phyloP scores from a whole-genome alignment of 2,329 filamentous ascomycete species.

The Cytospora piceae region DNA sequence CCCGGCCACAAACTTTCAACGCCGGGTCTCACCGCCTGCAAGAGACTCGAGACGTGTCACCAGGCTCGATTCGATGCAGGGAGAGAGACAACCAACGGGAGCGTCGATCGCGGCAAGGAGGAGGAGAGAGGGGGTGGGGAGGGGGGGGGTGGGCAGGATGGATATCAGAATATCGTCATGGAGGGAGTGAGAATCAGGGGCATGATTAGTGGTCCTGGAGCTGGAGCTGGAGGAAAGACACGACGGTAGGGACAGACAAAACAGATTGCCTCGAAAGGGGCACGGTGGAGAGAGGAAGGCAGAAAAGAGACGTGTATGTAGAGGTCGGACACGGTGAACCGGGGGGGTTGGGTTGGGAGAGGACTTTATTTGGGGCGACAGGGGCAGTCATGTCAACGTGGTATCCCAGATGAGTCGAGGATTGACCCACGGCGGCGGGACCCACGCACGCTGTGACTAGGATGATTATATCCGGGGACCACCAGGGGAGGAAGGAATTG shows the following conservation, averaged over 20 bases:
- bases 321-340: constrained; percentile 27
- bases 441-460: constrained; percentile 30
- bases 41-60: constrained; percentile 18
- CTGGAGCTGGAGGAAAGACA: constrained; percentile 3
- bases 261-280: constrained; percentile 31
- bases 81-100: background rate
- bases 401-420: constrained; percentile 30
- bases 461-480: constrained; percentile 24
- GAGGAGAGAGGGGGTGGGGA: background rate
- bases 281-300: constrained; percentile 26
- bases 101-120: constrained; percentile 6
- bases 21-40: constrained; percentile 21
- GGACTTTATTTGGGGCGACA: constrained; percentile 27
- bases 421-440: constrained; percentile 31
- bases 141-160: background rate
- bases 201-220: constrained; percentile 16
- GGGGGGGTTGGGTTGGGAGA: constrained; percentile 8
- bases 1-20: constrained; percentile 19
- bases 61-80: background rate
- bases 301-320: constrained; percentile 29
- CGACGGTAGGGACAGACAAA: constrained; percentile 28
- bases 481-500: constrained; percentile 19
- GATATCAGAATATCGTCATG: constrained; percentile 11
- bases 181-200: constrained; percentile 10
- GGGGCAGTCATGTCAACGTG: constrained; percentile 23